Base-by-base conservation (phyloP, 306 rosid genomes). In the Rosa chinensis region DNA sequence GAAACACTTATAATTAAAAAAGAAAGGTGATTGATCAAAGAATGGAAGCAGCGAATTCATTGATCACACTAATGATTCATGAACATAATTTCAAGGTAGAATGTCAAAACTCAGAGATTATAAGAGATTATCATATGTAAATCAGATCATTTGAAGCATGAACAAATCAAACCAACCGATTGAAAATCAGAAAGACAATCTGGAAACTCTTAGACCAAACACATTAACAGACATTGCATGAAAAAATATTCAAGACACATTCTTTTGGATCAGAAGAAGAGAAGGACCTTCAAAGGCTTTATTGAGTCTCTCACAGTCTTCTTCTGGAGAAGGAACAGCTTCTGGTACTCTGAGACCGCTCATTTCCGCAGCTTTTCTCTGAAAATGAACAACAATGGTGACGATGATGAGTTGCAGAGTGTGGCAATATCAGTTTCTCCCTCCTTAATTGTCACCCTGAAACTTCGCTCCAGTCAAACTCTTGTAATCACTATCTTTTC, bases 331-430 rank as follows among this genome's bases (percentile, higher is more conserved):
- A 83, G 97, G 98, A 85, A 82, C 88, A 83, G 76, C 4, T 71
- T 83, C 89, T 21, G 99, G 97, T 20, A 91, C 85, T 82, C 84
- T 96, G 84, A 96, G 66, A 8, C 90, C 82, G 42, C 84, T 90
- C 99, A 90, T 89, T 81, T 62, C 40, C 21, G 72, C 55, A 43
- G 70, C 32, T 72, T 28, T 53, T 55, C 20, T n/a, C 58, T 75
- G 64, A n/a, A 48, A 66, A 53, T 35, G 85, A 18, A 10, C 66
- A 64, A 59, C 70, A 10, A 6, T 45, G 20, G 43, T 50, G 52
- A 23, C 7, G 77, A 39, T 35, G 53, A 13, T 45, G 74, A 37
- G 35, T 37, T 68, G 37, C 75, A 25, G 1, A 55, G 58, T 49
- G 17, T 25, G 40, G 40, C 40, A 23, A 11, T 23, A 3, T 23